These are phyloP conservation scores for Pythium myriotylum DNA, from an alignment of 352 stramenopile genomes.

Conservation along the genomic window DNA sequence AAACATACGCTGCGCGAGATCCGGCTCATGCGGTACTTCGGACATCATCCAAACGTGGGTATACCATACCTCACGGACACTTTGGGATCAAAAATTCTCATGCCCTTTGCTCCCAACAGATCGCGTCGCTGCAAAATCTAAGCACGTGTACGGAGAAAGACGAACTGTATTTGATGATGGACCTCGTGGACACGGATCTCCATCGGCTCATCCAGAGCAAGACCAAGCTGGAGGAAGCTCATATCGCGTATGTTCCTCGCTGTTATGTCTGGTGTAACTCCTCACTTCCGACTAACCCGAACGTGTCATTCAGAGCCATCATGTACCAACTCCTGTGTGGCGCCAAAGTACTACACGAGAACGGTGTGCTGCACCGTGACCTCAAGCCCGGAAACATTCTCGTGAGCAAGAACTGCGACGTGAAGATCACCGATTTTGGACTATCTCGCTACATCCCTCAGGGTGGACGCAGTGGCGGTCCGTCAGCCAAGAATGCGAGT, in stretches of 20 bases:
- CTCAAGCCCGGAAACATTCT: slow-evolving; percentile 86
- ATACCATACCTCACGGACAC: background rate
- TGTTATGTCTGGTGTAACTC: too few species aligned
- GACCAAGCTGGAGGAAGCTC: slow-evolving; percentile 81
- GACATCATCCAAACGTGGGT: slow-evolving; percentile 85
- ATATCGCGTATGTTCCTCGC: slow-evolving; percentile 61
- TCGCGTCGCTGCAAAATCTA: slow-evolving; percentile 77
- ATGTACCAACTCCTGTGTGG: slow-evolving; percentile 94
- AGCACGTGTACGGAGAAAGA: slow-evolving; percentile 88
- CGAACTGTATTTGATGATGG: slow-evolving; percentile 96
- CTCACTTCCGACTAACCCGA: slow-evolving; percentile 3
- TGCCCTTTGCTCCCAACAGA: slow-evolving; percentile 30
- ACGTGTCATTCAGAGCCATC: slow-evolving; percentile 83
- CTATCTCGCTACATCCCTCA: slow-evolving; percentile 74
- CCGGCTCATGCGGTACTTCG: slow-evolving; percentile 90
- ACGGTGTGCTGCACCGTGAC: slow-evolving; percentile 86
- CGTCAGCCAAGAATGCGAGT: slow-evolving; percentile 22
- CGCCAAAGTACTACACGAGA: slow-evolving; percentile 90
- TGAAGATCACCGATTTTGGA: slow-evolving; percentile 88
- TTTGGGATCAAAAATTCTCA: background rate
- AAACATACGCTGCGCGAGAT: slow-evolving; percentile 93
- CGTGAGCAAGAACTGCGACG: slow-evolving; percentile 85
- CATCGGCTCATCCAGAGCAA: slow-evolving; percentile 90
- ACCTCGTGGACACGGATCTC: slow-evolving; percentile 93
- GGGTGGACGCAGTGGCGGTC: slow-evolving; percentile 13